phyloP scores from a whole-genome alignment of 73 alveolate species.

The Urostyla sp. region DNA sequence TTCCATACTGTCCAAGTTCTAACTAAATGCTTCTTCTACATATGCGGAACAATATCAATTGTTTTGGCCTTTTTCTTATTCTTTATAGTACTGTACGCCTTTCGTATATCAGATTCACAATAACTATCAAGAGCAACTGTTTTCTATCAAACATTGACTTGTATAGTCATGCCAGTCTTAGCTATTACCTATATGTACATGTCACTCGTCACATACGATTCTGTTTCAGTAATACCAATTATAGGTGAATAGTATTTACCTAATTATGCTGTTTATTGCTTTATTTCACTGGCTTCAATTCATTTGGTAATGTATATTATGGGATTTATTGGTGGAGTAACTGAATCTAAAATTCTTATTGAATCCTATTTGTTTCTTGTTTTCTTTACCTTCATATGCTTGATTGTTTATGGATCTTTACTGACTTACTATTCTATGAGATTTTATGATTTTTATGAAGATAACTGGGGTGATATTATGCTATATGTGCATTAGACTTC shows the following conservation, averaged over 20 bases:
- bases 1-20: no score
- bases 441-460: background rate
- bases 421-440: background rate
- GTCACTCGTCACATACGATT: background rate
- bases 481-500: background rate
- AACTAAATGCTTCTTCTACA: no score
- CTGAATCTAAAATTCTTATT: slow-evolving; percentile 24
- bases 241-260: slow-evolving; percentile 28
- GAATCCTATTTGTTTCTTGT: slow-evolving; percentile 5
- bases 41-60: no score
- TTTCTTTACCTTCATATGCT: background rate
- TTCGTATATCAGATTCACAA: no score
- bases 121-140: slow-evolving; percentile 15
- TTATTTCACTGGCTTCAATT: background rate
- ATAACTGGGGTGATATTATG: slow-evolving; percentile 45
- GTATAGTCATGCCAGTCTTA: slow-evolving; percentile 1
- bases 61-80: no score
- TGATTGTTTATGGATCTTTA: slow-evolving; percentile 7
- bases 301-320: background rate
- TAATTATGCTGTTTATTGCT: background rate
- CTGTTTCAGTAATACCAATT: background rate
- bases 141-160: background rate
- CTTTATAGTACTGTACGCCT: no score
- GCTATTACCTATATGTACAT: background rate
- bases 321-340: slow-evolving; percentile 5